Base-by-base conservation (phyloP, 2,329 filamentous ascomycete genomes). In the Chaetomiaceae sp. region DNA sequence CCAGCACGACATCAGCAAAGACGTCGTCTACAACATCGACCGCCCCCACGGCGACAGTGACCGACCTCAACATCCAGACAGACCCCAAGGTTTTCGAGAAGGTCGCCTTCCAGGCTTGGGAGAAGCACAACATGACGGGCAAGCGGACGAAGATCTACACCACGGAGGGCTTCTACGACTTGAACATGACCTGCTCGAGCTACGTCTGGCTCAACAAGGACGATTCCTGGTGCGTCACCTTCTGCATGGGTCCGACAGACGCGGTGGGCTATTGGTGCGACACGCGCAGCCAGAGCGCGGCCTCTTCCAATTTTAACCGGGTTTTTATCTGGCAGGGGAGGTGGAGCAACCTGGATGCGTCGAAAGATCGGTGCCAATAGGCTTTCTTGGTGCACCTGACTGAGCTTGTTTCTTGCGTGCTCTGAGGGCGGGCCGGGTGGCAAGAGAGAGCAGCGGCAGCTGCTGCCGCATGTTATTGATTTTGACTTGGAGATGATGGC, bases 81-180 rank as follows among this genome's bases (percentile, higher is more conserved):
- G 43, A 30, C 7, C 53, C 55, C 0, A 24, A 20, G 14, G 46
- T 29, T 4, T 43, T 43, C 18, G 2, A 47, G 34, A 4, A 49
- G 1, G 59, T 61, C 18, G 57, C 56, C 4, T 67, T 67, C 56
- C 65, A 67, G 42, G 63, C 48, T 7, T 67, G 59, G 38, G 55
- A 58, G 1, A 48, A 50, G 6, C 1, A 35, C 3, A 52, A 60
- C 33, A 65, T 56, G 47, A 22, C 12, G 2, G 62, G 62, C 14
- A 43, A 53, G 0, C 40, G 36, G 19, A 61, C 63, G 4, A n/a
- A 44, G 0, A 37, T 66, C 24, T 42, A 57, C 32, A 22, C 18
- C 10, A 42, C 58, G 4, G 57, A 62, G 37, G 61, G 57, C 15
- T 57, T 55, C 35, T 39, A 51, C 42, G 52, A 62, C 38, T 33